Evolutionary conservation across 2,329 filamentous ascomycete species (phyloP).

Genomic region (Aspergillus uvarum): DNA sequence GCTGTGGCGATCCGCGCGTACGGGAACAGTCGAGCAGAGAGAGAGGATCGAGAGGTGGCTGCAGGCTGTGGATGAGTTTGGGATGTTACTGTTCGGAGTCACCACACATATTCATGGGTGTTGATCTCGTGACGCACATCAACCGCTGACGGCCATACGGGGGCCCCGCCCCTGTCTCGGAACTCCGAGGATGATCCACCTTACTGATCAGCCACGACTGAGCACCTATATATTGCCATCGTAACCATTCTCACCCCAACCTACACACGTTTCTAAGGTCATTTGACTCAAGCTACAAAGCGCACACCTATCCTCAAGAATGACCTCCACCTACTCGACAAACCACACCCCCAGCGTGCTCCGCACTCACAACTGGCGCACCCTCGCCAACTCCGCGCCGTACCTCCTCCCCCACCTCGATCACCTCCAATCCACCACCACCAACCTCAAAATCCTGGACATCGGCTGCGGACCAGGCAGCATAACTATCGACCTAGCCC

Average conservation of each 20-base stretch:
- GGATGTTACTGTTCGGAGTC: slow-evolving; percentile 53
- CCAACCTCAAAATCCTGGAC: slow-evolving; percentile 43
- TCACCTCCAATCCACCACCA: slow-evolving; percentile 34
- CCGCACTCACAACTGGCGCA: slow-evolving; percentile 36
- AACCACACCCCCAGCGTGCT: slow-evolving; percentile 41
- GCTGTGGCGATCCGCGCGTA: slow-evolving; percentile 49
- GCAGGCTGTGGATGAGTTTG: slow-evolving; percentile 53
- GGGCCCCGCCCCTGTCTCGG: neutral
- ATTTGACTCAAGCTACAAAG: neutral
- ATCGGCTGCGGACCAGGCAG: slow-evolving; percentile 48
- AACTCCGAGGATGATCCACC: neutral
- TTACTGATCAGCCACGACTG: no score
- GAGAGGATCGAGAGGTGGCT: slow-evolving; percentile 52
- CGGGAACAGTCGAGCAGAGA: slow-evolving; percentile 31
- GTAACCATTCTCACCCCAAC: no score
- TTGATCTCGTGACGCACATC: slow-evolving; percentile 7
- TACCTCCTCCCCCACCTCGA: slow-evolving; percentile 44
- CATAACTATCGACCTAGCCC: slow-evolving; percentile 45
- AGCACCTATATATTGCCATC: no score
- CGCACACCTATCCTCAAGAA: neutral
- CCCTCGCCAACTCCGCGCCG: slow-evolving; percentile 37
- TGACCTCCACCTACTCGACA: slow-evolving; percentile 35
- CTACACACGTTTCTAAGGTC: neutral
- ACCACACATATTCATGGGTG: slow-evolving; percentile 31
- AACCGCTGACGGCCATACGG: neutral